phyloP scores from a whole-genome alignment of 2,329 filamentous ascomycete species.

The Colletotrichum tropicale region DNA sequence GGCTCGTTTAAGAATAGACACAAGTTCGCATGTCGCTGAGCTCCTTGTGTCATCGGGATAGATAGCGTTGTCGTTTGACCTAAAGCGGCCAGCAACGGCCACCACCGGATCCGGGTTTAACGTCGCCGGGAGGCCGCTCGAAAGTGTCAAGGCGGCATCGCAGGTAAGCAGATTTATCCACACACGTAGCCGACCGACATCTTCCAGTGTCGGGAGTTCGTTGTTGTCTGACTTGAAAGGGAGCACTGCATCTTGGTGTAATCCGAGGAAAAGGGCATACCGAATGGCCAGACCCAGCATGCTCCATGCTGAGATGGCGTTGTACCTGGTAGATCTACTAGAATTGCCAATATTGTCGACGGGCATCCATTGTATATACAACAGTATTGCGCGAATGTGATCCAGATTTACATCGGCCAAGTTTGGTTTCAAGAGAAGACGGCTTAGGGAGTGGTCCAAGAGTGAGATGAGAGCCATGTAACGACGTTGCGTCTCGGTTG shows the following conservation, averaged over 20 bases:
- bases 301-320: background rate
- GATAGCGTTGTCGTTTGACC: background rate
- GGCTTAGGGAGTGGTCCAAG: background rate
- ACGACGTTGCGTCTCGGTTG: background rate
- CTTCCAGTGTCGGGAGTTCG: background rate
- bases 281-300: background rate
- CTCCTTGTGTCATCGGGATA: background rate
- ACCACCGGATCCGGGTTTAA: background rate
- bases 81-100: background rate
- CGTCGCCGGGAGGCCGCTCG: background rate
- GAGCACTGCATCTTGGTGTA: background rate
- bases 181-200: background rate
- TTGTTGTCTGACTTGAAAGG: background rate
- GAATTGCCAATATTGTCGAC: background rate
- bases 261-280: background rate
- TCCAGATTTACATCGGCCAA: background rate
- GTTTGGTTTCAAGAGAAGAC: background rate
- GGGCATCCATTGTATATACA: background rate
- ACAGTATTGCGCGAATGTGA: background rate
- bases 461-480: background rate
- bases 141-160: background rate
- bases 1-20: background rate
- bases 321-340: background rate
- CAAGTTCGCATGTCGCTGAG: background rate
- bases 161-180: background rate